Conservation (phyloP, 306 rosid species). For the Styphnolobium japonicum region DNA sequence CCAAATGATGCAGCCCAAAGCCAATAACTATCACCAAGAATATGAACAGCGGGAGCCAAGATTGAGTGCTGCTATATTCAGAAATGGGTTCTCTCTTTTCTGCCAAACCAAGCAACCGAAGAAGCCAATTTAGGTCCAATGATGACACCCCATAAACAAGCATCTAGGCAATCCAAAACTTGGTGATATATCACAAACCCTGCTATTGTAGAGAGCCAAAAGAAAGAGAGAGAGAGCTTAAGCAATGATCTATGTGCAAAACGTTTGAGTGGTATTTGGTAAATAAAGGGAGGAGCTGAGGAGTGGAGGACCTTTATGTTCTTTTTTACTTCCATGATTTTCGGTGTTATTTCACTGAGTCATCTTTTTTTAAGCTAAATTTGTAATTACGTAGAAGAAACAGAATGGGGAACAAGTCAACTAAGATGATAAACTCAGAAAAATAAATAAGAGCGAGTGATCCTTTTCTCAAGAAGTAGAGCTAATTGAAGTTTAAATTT, state of each 20-base stretch:
- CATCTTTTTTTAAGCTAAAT: background rate
- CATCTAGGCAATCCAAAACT: slow-evolving; percentile 22
- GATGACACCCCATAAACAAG: slow-evolving; percentile 14
- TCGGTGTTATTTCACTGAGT: slow-evolving; percentile 7
- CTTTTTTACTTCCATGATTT: background rate
- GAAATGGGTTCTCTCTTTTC: slow-evolving; percentile 13
- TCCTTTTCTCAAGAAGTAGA: background rate
- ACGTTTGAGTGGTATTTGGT: background rate
- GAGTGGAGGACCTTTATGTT: background rate
- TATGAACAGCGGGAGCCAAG: background rate
- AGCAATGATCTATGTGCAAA: background rate
- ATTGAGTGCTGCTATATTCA: background rate
- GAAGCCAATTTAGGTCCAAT: slow-evolving; percentile 21
- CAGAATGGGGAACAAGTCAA: slow-evolving; percentile 20
- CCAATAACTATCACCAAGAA: background rate
- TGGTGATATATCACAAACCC: background rate
- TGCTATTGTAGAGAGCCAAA: background rate
- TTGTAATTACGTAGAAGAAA: slow-evolving; percentile 31
- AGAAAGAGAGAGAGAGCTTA: background rate
- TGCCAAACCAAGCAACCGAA: slow-evolving; percentile 20
- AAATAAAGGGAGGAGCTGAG: background rate
- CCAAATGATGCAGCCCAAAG: background rate
- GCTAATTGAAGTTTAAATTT: background rate
- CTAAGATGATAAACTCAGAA: background rate
- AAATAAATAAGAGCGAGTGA: background rate